Base-by-base conservation (phyloP, 1,284 basidiomycete genomes). In the Pseudozyma sp. region DNA sequence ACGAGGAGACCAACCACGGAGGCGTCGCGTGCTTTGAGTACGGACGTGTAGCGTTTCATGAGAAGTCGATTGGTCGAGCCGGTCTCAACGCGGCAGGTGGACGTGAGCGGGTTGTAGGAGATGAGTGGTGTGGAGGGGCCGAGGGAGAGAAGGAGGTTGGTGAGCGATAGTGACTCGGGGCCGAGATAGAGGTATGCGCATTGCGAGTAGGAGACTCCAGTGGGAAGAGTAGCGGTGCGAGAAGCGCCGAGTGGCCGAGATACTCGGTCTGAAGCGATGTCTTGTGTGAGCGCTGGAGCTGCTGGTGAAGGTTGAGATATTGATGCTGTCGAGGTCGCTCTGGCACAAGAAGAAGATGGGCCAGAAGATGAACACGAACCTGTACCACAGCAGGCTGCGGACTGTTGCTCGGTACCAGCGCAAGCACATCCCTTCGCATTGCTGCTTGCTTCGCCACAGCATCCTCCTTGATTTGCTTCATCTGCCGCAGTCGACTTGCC, bases 1-100 rank as follows among this genome's bases (percentile, higher is more conserved):
- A 99, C 92, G 1, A 99, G 89, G 40, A 99, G 93, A 0, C 94
- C 97, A 72, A 97, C 93, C 0, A 98, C 93, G 77, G 97, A 94
- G 0, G 95, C 92, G 72, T 95, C 92, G 48, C 94, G 89, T 1
- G 96, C 95, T 80, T 91, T 91, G 83, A 97, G 95, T 11, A 99
- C 90, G 0, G 90, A 88, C 2, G 91, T 92, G 74, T 98, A 96
- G 14, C 97, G 90, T 1, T 93, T 90, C 91, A 95, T 96, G n/a
- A 99, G 89, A 7, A 97, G 87, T 52, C 89, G 90, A 75, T 97
- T 97, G 51, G 85, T 85, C 31, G 64, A 55, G 6, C 81, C 80
- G 90, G 77, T 93, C 90, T 40, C 91, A 81, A 34, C 87, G 86
- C 3, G 89, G 85, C 63, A 14, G 0, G 81, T 81, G 21, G 86